These are phyloP conservation scores for Pythium brassicae DNA, from an alignment of 352 stramenopile species.

Conservation along the genomic window DNA sequence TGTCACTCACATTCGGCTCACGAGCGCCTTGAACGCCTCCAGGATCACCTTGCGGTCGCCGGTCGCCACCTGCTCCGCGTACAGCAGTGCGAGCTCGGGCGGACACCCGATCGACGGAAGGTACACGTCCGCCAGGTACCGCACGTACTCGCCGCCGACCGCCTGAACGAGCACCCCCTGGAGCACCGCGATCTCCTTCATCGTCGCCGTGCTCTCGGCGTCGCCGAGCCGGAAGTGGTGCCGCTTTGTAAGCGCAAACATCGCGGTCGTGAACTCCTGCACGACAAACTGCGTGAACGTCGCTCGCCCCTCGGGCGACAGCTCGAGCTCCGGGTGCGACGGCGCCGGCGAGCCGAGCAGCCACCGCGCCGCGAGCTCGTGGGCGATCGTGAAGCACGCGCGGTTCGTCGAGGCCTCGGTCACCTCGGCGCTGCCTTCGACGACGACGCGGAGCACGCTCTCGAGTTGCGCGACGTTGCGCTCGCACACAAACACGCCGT, in stretches of 20 bases:
- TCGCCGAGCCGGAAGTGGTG: slow-evolving; percentile 73
- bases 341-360: slow-evolving; percentile 25
- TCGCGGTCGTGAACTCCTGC: slow-evolving; percentile 63
- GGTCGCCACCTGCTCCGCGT: slow-evolving; percentile 52
- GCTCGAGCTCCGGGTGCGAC: slow-evolving; percentile 12
- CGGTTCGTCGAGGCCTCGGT: slow-evolving; percentile 73
- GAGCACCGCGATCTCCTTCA: slow-evolving; percentile 77
- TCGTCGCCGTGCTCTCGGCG: slow-evolving; percentile 49
- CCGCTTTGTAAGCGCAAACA: slow-evolving; percentile 65
- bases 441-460: slow-evolving; percentile 57
- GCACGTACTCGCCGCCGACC: slow-evolving; percentile 57
- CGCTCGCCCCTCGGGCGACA: slow-evolving; percentile 32
- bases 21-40: slow-evolving; percentile 60
- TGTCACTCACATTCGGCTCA: slow-evolving; percentile 46
- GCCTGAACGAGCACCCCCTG: slow-evolving; percentile 56
- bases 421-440: slow-evolving; percentile 66
- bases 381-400: slow-evolving; percentile 67
- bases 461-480: slow-evolving; percentile 66
- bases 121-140: slow-evolving; percentile 58
- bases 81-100: slow-evolving; percentile 46
- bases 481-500: slow-evolving; percentile 54
- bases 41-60: slow-evolving; percentile 64
- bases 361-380: slow-evolving; percentile 66
- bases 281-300: slow-evolving; percentile 60
- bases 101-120: slow-evolving; percentile 57